Evolutionary conservation across 257 asterid species (phyloP), one percentile per base, ranked within the genome.

Genomic region (Marsdenia floribunda): DNA sequence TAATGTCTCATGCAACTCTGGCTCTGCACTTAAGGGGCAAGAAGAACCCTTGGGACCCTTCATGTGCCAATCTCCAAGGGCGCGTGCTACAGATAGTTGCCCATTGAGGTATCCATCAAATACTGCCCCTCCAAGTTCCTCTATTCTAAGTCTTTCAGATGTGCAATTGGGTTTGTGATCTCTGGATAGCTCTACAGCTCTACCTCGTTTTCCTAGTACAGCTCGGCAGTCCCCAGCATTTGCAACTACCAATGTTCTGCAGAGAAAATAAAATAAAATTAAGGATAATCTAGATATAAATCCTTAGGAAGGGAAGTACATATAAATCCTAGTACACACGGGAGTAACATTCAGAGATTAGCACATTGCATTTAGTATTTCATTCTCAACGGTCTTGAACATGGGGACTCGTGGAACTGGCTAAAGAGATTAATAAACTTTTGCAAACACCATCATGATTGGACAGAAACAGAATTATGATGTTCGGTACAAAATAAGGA

Each of bases 41-140:
- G 86, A 83, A 5, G 92, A 85, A 38, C 97, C 98, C 80, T 86
- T 88, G 0, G 92, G 76, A 54, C 96, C 94, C 84, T 93, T 93
- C 95, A 93, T 91, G 89, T 93, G 97, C 98, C 98, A 93, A 73
- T 93, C 98, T 9, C 98, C 98, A 1, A 93, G 80, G 38, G 98
- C 96, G 2, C 98, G 93, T 13, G 98, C 87, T 37, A 93, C 97
- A 10, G 98, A 91, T 68, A 93, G 83, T 78, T 91, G 96, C 22
- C 97, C 98, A 3, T 91, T 91, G 1, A 93, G 89, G 85, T 93
- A 93, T 58, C 98, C 98, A 14, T 93, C 95, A 53, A 91, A 90
- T 50, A 93, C 88, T 35, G 86, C 89, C 68, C 98, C 98, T 38
- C 98, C 98, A 42, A 91, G 96, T 66, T 84, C 86, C 68, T 91